Conservation (phyloP, 2,329 filamentous ascomycete genomes). For the Ophiosphaerella herpotricha region DNA sequence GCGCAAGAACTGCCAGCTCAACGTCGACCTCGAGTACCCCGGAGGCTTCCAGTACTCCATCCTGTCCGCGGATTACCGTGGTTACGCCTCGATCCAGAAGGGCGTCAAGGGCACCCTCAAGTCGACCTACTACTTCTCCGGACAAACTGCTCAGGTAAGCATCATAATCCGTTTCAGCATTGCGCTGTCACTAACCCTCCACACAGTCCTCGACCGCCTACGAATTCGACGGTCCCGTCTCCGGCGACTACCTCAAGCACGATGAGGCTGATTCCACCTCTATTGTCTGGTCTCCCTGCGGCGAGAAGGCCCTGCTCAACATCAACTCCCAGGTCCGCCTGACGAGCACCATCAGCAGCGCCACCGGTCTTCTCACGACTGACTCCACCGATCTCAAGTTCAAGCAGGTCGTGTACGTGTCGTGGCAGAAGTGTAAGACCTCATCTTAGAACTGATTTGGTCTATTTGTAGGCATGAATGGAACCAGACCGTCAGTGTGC, state of each 20-base stretch:
- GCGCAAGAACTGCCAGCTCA: constrained; percentile 61
- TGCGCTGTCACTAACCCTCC: background rate
- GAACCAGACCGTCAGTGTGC: constrained; percentile 7
- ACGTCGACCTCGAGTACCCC: constrained; percentile 57
- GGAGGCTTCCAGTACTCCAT: constrained; percentile 59
- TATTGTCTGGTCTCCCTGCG: constrained; percentile 59
- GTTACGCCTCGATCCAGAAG: constrained; percentile 54
- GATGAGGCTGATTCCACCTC: constrained; percentile 51
- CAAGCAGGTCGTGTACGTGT: constrained; percentile 49
- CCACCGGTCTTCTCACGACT: constrained; percentile 51
- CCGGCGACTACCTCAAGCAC: constrained; percentile 47
- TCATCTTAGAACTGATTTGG: constrained; percentile 16
- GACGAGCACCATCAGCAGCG: constrained; percentile 33
- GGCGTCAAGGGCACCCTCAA: constrained; percentile 56
- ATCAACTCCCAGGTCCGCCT: constrained; percentile 59
- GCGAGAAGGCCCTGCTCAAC: constrained; percentile 55
- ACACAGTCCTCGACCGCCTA: constrained; percentile 44
- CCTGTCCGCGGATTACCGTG: constrained; percentile 58
- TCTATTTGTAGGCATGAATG: constrained; percentile 9
- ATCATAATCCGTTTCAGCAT: background rate
- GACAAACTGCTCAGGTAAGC: constrained; percentile 49
- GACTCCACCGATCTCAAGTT: constrained; percentile 58
- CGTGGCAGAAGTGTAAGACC: constrained; percentile 50
- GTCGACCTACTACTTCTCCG: constrained; percentile 61
- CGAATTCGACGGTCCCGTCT: constrained; percentile 47